phyloP scores from a whole-genome alignment of 805 yeast species.

The Hanseniaspora meyeri region DNA sequence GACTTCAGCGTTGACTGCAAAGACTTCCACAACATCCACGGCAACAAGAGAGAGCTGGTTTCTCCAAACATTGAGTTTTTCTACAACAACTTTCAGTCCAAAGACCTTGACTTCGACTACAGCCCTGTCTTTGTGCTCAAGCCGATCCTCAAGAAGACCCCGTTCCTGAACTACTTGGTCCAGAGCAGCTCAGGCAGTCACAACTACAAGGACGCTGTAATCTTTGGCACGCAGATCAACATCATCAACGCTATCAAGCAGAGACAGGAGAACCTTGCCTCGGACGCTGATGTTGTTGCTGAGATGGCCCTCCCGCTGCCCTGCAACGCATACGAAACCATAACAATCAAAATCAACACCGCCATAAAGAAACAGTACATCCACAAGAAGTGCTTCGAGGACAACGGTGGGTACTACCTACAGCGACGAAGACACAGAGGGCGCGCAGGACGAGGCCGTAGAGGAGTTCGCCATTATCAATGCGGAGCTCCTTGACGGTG shows the following conservation, averaged over 20 bases:
- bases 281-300: background rate
- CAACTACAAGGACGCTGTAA: constrained; percentile 9
- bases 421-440: background rate
- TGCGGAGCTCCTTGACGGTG: background rate
- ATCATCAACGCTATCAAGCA: constrained; percentile 10
- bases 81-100: background rate
- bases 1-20: background rate
- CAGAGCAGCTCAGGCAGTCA: background rate
- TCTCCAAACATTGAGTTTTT: constrained; percentile 3
- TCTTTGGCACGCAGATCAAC: constrained; percentile 14
- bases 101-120: background rate
- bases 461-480: constrained; percentile 13
- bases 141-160: background rate
- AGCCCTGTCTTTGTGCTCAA: background rate
- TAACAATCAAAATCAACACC: constrained; percentile 13
- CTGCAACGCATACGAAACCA: constrained; percentile 8
- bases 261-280: background rate
- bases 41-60: constrained; percentile 3
- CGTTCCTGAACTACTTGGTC: constrained; percentile 7
- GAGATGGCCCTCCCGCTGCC: constrained; percentile 11
- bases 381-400: constrained; percentile 9
- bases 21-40: background rate
- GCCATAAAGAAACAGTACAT: constrained; percentile 10
- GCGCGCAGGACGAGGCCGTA: background rate
- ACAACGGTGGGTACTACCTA: constrained; percentile 14